These are phyloP conservation scores for Alternaria incomplexa DNA, from an alignment of 2,329 filamentous ascomycete genomes.

Conservation along the genomic window DNA sequence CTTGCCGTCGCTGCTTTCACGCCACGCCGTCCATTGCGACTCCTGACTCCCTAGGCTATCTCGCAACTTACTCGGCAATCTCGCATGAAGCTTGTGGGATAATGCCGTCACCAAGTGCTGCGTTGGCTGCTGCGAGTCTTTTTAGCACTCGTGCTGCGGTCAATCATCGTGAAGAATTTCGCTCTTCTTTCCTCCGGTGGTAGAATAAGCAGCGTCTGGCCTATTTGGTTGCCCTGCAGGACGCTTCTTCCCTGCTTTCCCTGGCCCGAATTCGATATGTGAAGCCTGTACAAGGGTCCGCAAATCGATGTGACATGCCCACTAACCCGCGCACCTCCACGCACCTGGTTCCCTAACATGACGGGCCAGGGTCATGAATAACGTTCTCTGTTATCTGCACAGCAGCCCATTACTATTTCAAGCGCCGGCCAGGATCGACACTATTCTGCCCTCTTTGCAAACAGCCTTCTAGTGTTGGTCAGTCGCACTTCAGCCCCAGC, in stretches of 20 bases:
- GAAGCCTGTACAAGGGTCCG: conserved; percentile 12
- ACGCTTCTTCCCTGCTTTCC: conserved; percentile 16
- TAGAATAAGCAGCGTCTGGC: conserved; percentile 1
- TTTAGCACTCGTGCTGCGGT: not conserved
- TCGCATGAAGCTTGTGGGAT: not conserved
- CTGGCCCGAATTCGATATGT: conserved; percentile 4
- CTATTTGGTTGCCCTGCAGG: conserved; percentile 6
- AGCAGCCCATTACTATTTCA: conserved; percentile 8
- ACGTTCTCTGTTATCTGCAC: conserved; percentile 12
- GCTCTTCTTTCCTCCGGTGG: not conserved
- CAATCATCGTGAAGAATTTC: not conserved
- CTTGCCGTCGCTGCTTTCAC: not conserved
- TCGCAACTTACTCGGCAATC: conserved; percentile 1
- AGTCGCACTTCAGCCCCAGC: not conserved
- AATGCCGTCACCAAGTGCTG: conserved; percentile 6
- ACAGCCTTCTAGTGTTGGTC: not conserved
- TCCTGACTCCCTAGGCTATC: not conserved
- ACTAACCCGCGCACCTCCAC: conserved; percentile 11
- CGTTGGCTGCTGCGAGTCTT: not conserved
- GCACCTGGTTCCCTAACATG: conserved; percentile 2
- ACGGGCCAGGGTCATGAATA: conserved; percentile 5
- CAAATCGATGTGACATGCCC: conserved; percentile 16
- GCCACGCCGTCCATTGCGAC: not conserved
- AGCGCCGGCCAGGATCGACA: not conserved
- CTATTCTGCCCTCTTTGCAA: not conserved